A percentile compares a stretch with the other conserved stretches of the same genome.
phyloP scores from a whole-genome alignment of 345 rosid species.

The Linum lewisii region DNA sequence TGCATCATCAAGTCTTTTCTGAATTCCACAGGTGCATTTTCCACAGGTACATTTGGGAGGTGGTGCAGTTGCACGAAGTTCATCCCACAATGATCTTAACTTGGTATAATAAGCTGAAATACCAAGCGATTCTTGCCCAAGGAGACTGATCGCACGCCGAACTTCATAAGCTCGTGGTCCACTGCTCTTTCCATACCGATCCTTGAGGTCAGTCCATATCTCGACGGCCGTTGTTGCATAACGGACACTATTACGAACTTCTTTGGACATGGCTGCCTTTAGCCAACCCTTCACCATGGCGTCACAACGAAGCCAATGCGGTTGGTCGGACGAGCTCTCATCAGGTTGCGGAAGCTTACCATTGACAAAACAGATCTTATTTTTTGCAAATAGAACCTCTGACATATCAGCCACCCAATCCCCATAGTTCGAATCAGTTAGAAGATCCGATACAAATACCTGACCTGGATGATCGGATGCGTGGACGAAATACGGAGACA shows the following conservation, averaged over 20 bases:
- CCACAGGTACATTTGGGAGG: background rate
- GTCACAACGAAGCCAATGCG: background rate
- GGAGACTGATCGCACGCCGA: background rate
- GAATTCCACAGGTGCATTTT: too few species aligned
- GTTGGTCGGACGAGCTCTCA: background rate
- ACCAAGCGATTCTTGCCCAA: background rate
- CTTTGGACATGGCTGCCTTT: too few species aligned
- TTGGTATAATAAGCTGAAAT: conserved; percentile 3
- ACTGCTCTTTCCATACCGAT: conserved; percentile 4
- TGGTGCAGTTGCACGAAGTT: background rate
- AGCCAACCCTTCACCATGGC: too few species aligned
- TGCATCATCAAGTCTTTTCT: too few species aligned
- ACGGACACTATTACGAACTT: background rate
- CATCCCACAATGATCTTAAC: conserved; percentile 14
- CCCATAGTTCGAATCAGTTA: background rate
- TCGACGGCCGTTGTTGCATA: background rate
- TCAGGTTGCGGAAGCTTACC: background rate
- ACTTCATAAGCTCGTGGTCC: conserved; percentile 5
- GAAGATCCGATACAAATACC: background rate
- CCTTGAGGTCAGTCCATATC: conserved; percentile 6
- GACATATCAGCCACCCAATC: background rate
- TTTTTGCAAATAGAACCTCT: background rate
- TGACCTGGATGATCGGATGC: background rate
- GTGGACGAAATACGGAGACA: background rate
- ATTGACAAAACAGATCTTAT: background rate